These are phyloP conservation scores for Phytophthora constricta DNA, from an alignment of 352 stramenopile genomes.

Conservation along the genomic window DNA sequence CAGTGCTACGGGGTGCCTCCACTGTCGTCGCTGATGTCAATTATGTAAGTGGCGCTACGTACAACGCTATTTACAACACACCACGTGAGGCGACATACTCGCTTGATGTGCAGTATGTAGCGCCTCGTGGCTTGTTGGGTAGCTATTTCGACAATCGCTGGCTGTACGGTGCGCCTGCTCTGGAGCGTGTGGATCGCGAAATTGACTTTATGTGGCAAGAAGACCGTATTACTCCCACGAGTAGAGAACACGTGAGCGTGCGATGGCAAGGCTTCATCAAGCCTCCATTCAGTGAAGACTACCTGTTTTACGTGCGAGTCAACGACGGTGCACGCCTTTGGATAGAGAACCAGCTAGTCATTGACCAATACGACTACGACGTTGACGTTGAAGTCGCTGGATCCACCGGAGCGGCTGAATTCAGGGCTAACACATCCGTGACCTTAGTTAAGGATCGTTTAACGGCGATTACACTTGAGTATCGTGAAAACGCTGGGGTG, in stretches of 20 bases:
- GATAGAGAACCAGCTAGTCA: constrained; percentile 54
- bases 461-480: constrained; percentile 92
- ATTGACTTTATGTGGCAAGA: constrained; percentile 94
- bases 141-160: constrained; percentile 97
- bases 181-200: constrained; percentile 85
- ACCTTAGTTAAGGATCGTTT: constrained; percentile 82
- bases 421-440: constrained; percentile 45
- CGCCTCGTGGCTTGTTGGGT: constrained; percentile 84
- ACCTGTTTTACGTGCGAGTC: constrained; percentile 85
- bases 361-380: constrained; percentile 66
- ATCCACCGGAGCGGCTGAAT: constrained; percentile 36
- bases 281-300: constrained; percentile 90
- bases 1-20: constrained; percentile 57
- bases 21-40: constrained; percentile 69
- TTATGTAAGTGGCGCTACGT: constrained; percentile 75
- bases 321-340: constrained; percentile 93
- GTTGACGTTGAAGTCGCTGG: constrained; percentile 26
- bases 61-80: constrained; percentile 89
- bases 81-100: constrained; percentile 88
- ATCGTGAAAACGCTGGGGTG: constrained; percentile 90
- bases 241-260: constrained; percentile 94
- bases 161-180: constrained; percentile 86
- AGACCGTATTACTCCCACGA: constrained; percentile 90
- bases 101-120: constrained; percentile 80
- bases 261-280: constrained; percentile 94